A percentile compares a stretch with the other conserved stretches of the same genome.
These are phyloP conservation scores for Aureobasidium sp. DNA, from an alignment of 2,329 filamentous ascomycete genomes.

Conservation along the genomic window DNA sequence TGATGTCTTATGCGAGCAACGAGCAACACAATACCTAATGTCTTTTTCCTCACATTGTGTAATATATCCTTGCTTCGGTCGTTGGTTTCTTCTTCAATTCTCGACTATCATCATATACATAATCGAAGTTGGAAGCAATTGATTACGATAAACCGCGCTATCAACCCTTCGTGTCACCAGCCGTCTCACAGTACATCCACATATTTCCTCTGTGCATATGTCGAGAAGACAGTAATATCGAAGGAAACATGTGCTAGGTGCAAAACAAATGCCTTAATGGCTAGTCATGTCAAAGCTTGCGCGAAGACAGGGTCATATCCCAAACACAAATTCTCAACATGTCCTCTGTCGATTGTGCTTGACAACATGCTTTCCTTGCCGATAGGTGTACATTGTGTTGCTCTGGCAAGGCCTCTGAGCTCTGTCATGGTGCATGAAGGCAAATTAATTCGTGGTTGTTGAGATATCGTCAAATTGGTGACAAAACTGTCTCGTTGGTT, in stretches of 20 bases:
- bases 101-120: background rate
- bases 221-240: too few relatives aligned
- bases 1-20: background rate
- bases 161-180: too few relatives aligned
- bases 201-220: background rate
- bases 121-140: background rate
- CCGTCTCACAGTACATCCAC: background rate
- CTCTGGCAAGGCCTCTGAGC: background rate
- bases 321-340: background rate
- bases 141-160: background rate
- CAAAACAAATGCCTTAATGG: too few relatives aligned
- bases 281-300: too few relatives aligned
- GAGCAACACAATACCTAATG: slow-evolving; percentile 10
- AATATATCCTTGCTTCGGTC: background rate
- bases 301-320: background rate
- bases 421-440: background rate
- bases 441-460: background rate
- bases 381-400: background rate
- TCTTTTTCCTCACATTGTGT: background rate
- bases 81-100: background rate
- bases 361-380: background rate
- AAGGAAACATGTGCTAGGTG: too few relatives aligned
- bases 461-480: background rate
- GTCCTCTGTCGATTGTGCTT: background rate
- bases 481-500: too few relatives aligned